Evolutionary conservation across 2,329 filamentous ascomycete species (phyloP), one percentile per base, ranked within the genome.

Genomic region (Colletotrichum simmondsii): DNA sequence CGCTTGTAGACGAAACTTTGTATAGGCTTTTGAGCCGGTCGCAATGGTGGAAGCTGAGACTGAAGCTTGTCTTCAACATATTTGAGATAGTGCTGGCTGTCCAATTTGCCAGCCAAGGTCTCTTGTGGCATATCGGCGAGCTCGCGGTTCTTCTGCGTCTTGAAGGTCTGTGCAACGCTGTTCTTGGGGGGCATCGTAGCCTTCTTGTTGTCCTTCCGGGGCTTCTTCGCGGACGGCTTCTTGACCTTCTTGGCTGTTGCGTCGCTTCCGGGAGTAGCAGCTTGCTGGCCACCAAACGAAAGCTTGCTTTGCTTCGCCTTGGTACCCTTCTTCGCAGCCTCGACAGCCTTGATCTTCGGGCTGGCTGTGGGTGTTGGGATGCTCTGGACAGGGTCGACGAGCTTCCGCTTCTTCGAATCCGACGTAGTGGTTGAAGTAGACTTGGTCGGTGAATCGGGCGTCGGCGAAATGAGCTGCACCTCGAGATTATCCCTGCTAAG

Each of bases 311-410:
- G 90, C 78, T 87, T 91, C 58, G 83, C 74, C 76, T 85, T 87
- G 22, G 75, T 72, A 16, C 75, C 77, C 65, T 78, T 80, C 79
- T 85, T 87, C 72, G 77, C 81, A 42, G 85, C 84, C 19, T 84
- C 76, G 24, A 82, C 78, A 60, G 82, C 81, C 26, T 82, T 82
- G 28, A 85, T 81, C 76, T 84, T 87, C 54, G 90, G 90, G 77
- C 89, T 92, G 24, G 89, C 85, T 61, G 82, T 85, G 7, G 90
- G 90, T 2, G 90, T 92, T 3, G 86, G 87, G 46, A 92, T 90
- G 61, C 86, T 85, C 74, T 87, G 83, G 22, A 83, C 78, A 30
- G 85, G 83, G 60, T 86, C 81, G 35, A 84, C 80, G 30, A 82
- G 81, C 76, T 83, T 83, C n/a, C 80, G 77, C 72, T 83, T 84